A percentile compares a stretch with the other conserved stretches of the same genome.
Evolutionary conservation across 345 rosid species (phyloP).

Genomic region (Durio zibethinus): DNA sequence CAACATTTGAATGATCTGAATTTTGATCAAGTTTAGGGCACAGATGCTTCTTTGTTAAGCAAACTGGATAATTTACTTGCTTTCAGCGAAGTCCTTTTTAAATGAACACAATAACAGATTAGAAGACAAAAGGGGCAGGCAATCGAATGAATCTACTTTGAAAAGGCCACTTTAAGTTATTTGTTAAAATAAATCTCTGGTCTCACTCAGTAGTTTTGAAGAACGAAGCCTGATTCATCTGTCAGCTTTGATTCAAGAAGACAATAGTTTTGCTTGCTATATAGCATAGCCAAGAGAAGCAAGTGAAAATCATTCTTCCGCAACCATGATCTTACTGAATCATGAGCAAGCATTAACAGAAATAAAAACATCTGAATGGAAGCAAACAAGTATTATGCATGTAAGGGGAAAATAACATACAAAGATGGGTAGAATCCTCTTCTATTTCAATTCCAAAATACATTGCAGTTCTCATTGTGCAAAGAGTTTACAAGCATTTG

Average conservation of each 20-base stretch:
- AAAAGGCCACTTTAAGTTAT: neutral
- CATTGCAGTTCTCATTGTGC: constrained; percentile 8
- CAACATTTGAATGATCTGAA: neutral
- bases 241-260: neutral
- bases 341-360: neutral
- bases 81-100: neutral
- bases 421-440: constrained; percentile 3
- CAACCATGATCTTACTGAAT: too few relatives aligned
- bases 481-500: neutral
- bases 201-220: neutral
- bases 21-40: neutral
- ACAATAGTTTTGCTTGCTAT: neutral
- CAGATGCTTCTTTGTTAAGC: neutral
- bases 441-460: neutral
- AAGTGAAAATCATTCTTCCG: neutral
- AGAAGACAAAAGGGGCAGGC: neutral
- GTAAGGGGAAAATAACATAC: neutral
- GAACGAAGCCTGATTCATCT: neutral
- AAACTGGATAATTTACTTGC: neutral
- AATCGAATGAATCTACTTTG: neutral
- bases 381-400: neutral
- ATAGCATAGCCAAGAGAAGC: neutral
- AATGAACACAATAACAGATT: neutral
- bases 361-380: neutral
- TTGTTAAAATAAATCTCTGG: neutral